Evolutionary conservation across 106 monocot genomes (phyloP), one percentile per base, ranked within the genome.

Genomic region (Dioscorea alata): DNA sequence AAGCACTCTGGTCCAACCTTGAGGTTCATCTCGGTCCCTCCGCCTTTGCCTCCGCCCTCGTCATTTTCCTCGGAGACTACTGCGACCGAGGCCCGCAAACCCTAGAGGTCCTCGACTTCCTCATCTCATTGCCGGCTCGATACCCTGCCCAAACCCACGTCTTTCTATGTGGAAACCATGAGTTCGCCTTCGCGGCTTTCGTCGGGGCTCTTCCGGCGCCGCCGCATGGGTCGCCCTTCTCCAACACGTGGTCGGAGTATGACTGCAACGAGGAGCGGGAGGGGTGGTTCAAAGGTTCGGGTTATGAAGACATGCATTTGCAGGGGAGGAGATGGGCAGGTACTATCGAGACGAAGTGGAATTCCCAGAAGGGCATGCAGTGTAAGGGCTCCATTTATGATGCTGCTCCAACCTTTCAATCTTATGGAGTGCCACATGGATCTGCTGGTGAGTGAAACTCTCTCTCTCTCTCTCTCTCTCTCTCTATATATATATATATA

Each of bases 51-150:
- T 73, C 85, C 22, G 87, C 99, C 64, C 76, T 87, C 72, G 72
- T 99, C 71, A 69, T 99, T 74, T 99, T 99, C 77, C 99, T 99
- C 79, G 99, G 99, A 33, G 99, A 99, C 75, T 99, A 93, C 83
- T 85, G 83, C 74, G 99, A 99, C 75, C 89, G 99, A 32, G 99
- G 99, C 19, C 87, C 90, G 4, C 57, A 93, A 18, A 90, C 92
- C 49, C 79, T 74, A 23, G 66, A 79, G 23, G 99, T 99, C 57
- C 20, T 99, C 78, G 81, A 80, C 49, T 97, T 92, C 74, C 92
- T 97, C 79, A 35, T 83, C 71, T 77, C 81, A 28, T 92, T 99
- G 28, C 85, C 93, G 12, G 32, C 85, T 64, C 78, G 69, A 33
- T 83, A 93, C 77, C 99, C 90, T 4, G 49, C 67, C 54, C 99